Conservation (phyloP, 345 rosid genomes). For the Linum tenue region DNA sequence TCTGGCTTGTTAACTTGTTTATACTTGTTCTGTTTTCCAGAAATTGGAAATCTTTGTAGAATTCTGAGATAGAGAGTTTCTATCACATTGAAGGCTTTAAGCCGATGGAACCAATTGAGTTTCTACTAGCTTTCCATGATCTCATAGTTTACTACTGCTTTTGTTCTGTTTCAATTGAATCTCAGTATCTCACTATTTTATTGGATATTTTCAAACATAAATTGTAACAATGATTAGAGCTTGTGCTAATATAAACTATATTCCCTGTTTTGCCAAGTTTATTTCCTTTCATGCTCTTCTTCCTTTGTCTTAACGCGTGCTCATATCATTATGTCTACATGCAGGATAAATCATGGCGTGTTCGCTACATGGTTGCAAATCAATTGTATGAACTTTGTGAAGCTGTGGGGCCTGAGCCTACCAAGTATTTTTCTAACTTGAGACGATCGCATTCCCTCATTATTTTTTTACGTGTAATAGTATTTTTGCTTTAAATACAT, state of each 20-base stretch:
- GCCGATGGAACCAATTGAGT: neutral
- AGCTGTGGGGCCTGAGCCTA: constrained; percentile 90
- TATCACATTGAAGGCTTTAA: neutral
- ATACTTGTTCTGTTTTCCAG: neutral
- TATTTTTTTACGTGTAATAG: neutral
- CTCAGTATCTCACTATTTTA: neutral
- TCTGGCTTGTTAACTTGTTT: neutral
- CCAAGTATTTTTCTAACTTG: constrained; percentile 39
- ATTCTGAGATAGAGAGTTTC: neutral
- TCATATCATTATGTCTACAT: neutral
- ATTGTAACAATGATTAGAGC: no score
- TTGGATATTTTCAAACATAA: neutral
- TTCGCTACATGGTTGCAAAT: constrained; percentile 95
- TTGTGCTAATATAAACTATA: no score
- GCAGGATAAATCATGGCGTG: constrained; percentile 99
- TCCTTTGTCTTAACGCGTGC: neutral
- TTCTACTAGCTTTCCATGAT: no score
- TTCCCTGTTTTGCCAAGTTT: no score
- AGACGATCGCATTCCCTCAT: neutral
- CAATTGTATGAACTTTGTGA: constrained; percentile 94
- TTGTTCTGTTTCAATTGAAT: no score
- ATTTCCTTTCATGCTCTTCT: no score
- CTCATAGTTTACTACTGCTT: no score
- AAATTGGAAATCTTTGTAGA: neutral
- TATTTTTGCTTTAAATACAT: neutral